Evolutionary conservation across 768 basidiomycete genomes (phyloP).

Genomic region (Xerocomellus intermedius): DNA sequence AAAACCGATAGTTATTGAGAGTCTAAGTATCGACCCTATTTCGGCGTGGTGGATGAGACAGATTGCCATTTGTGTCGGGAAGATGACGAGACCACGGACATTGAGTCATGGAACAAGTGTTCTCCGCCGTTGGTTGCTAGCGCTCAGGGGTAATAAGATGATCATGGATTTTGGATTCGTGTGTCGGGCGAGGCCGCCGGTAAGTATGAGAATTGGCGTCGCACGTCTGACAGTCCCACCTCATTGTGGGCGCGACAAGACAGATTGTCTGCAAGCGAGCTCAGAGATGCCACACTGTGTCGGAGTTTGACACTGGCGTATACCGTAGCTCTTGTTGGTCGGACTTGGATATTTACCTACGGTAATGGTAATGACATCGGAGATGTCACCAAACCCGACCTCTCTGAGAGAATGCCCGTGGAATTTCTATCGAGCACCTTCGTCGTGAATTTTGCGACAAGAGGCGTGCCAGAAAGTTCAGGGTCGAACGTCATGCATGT

Average conservation of each 20-base stretch:
- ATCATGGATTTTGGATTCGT: not conserved
- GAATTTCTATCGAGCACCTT: slow-evolving; percentile 7
- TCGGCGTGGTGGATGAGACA: not conserved
- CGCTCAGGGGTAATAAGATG: slow-evolving; percentile 7
- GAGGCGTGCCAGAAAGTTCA: not conserved
- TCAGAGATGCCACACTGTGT: slow-evolving; percentile 6
- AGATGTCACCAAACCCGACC: slow-evolving; percentile 19
- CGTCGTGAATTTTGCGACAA: slow-evolving; percentile 1
- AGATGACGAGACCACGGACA: not conserved
- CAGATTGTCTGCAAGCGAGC: not conserved
- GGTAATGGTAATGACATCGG: slow-evolving; percentile 11
- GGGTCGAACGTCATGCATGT: slow-evolving; percentile 10
- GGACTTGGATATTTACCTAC: not conserved
- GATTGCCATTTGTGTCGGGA: not conserved
- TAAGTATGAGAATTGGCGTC: not conserved
- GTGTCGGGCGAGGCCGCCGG: not conserved
- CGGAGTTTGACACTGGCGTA: slow-evolving; percentile 9
- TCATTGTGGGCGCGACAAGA: slow-evolving; percentile 7
- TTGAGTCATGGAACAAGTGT: not conserved
- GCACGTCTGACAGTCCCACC: not conserved
- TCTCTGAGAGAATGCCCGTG: slow-evolving; percentile 5
- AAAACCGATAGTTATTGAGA: not conserved
- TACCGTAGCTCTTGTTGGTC: not conserved
- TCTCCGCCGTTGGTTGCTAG: not conserved
- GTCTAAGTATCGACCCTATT: not conserved